A percentile compares a stretch with the other conserved stretches of the same genome.
phyloP scores from a whole-genome alignment of 371 early-diverging fungal species.

The Nematocida parisii region DNA sequence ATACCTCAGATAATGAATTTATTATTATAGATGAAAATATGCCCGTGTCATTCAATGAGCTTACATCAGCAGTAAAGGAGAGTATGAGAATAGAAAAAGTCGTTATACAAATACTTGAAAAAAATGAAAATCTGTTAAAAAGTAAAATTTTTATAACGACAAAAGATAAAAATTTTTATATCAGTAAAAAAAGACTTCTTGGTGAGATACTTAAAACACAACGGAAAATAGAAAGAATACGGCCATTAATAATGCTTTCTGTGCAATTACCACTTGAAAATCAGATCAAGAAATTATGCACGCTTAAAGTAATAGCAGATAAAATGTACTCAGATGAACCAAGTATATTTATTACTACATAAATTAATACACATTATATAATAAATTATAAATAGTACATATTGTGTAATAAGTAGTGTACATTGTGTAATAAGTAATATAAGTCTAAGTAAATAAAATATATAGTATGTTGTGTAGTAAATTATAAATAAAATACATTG shows the following conservation, averaged over 20 bases:
- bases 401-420: too few relatives aligned
- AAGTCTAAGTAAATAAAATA: too few relatives aligned
- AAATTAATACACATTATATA: not conserved
- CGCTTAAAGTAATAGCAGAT: constrained; percentile 49
- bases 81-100: constrained; percentile 42
- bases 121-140: not conserved
- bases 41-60: not conserved
- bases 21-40: not conserved
- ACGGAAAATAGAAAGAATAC: constrained; percentile 31
- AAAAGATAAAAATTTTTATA: not conserved
- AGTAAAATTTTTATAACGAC: constrained; percentile 19
- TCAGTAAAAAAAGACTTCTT: constrained; percentile 42
- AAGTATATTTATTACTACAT: not conserved
- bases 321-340: constrained; percentile 7
- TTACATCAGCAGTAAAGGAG: constrained; percentile 46
- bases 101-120: constrained; percentile 24
- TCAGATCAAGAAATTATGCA: constrained; percentile 43
- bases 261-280: constrained; percentile 21
- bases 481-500: not conserved
- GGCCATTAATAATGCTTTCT: not conserved
- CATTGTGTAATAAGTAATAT: too few relatives aligned
- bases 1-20: not conserved
- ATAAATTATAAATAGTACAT: too few relatives aligned
- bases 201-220: constrained; percentile 57
- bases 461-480: not conserved